phyloP scores from a whole-genome alignment of 176 grass and related monocot genomes.

The Rhipidocladum racemiflorum region DNA sequence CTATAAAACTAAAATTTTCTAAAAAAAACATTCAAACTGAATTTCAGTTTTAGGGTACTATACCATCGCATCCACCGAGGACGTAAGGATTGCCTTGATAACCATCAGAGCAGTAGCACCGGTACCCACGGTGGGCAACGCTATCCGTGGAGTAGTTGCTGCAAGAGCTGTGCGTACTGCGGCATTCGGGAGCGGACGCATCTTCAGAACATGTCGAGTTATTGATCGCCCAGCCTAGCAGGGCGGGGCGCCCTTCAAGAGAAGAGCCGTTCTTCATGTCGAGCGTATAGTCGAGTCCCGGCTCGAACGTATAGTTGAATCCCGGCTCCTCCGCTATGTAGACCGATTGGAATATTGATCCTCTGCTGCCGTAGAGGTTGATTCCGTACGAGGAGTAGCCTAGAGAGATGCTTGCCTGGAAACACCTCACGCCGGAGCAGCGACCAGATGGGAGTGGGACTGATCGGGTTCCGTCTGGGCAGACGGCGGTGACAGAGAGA shows the following conservation, averaged over 20 bases:
- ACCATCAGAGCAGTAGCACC: conserved; percentile 30
- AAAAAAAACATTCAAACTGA: too few relatives aligned
- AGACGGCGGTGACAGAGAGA: conserved; percentile 11
- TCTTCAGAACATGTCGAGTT: not conserved
- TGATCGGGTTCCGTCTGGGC: not conserved
- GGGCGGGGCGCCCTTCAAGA: not conserved
- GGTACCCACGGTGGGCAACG: conserved; percentile 21
- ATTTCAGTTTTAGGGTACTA: too few relatives aligned
- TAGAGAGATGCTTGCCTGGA: not conserved
- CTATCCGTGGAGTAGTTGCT: not conserved
- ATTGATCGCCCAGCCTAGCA: conserved; percentile 48
- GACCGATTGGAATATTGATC: not conserved
- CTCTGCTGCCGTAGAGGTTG: not conserved
- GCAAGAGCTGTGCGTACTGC: conserved; percentile 37
- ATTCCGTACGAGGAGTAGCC: conserved; percentile 31
- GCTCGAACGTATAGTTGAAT: not conserved
- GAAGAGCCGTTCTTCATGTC: not conserved
- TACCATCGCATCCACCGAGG: conserved; percentile 21
- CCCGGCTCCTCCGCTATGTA: not conserved
- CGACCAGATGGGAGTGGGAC: not conserved
- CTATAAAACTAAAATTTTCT: too few relatives aligned
- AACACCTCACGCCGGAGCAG: not conserved
- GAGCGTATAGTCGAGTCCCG: not conserved
- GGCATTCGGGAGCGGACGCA: not conserved
- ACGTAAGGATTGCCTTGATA: conserved; percentile 59